phyloP scores from a whole-genome alignment of 306 rosid genomes.

The Trifolium subterraneum region DNA sequence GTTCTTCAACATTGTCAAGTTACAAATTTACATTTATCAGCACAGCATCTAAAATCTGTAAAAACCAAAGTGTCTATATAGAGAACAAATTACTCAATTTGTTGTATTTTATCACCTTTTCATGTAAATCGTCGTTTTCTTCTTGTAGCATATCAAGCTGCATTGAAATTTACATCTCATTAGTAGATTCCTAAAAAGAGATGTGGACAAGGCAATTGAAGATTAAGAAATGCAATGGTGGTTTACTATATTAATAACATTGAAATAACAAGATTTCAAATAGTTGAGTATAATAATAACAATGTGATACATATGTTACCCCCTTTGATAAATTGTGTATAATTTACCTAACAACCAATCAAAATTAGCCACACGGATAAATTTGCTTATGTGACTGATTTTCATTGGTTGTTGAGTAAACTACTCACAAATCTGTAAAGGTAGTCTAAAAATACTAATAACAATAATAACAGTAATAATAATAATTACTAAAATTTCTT shows the following conservation, averaged over 20 bases:
- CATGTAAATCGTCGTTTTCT: constrained; percentile 80
- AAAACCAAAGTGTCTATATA: constrained; percentile 22
- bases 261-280: constrained; percentile 13
- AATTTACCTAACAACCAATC: no score
- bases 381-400: no score
- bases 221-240: constrained; percentile 15
- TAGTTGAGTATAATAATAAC: constrained; percentile 17
- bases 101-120: constrained; percentile 74
- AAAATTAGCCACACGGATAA: no score
- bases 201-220: constrained; percentile 27
- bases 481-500: not conserved
- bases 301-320: no score
- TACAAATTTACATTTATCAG: not conserved
- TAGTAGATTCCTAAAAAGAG: constrained; percentile 35
- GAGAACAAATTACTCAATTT: constrained; percentile 40
- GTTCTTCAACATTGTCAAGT: constrained; percentile 18
- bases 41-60: constrained; percentile 35
- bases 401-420: no score
- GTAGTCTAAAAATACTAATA: no score
- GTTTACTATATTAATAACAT: constrained; percentile 16
- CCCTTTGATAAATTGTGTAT: no score
- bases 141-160: constrained; percentile 99
- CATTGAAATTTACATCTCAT: constrained; percentile 55
- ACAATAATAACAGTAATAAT: no score
- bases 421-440: no score